Percentiles rank a stretch among this genome's conserved stretches.
Conservation (phyloP, 495 filamentous ascomycete genomes). For the Parmelia sp. region DNA sequence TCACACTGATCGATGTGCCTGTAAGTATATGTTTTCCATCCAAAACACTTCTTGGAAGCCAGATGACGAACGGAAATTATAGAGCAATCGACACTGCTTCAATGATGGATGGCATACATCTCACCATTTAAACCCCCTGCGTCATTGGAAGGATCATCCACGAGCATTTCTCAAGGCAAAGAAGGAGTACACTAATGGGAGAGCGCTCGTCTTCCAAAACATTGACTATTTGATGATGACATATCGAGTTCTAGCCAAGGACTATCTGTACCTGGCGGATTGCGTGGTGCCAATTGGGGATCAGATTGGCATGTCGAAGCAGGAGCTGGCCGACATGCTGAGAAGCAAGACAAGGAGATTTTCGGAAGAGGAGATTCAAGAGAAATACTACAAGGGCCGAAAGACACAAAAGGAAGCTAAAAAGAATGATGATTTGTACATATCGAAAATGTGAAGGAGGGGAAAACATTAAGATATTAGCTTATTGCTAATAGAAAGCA, state of each 20-base stretch:
- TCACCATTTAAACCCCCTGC: constrained; percentile 65
- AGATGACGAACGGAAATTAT: constrained; percentile 9
- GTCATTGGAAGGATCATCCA: constrained; percentile 71
- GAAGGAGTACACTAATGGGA: constrained; percentile 49
- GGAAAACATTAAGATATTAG: background rate
- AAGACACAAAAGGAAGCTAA: constrained; percentile 14
- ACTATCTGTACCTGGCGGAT: constrained; percentile 56
- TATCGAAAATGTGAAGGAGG: constrained; percentile 13
- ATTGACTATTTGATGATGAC: constrained; percentile 69
- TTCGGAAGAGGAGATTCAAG: constrained; percentile 48
- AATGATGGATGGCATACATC: constrained; percentile 77
- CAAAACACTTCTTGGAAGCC: background rate
- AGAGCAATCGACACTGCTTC: constrained; percentile 68
- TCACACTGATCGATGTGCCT: constrained; percentile 65
- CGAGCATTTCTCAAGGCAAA: constrained; percentile 59
- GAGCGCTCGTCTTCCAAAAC: constrained; percentile 63
- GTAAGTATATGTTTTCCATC: constrained; percentile 38
- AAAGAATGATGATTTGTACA: constrained; percentile 13
- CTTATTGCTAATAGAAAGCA: background rate
- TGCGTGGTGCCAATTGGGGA: constrained; percentile 64
- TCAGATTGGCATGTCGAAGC: constrained; percentile 54
- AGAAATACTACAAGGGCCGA: constrained; percentile 32
- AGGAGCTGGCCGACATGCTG: constrained; percentile 56
- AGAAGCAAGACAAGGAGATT: constrained; percentile 55
- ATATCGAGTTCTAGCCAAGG: constrained; percentile 50